These are phyloP conservation scores for Tieghemiomyces parasiticus DNA, from an alignment of 192 early-diverging fungal genomes.

Conservation along the genomic window DNA sequence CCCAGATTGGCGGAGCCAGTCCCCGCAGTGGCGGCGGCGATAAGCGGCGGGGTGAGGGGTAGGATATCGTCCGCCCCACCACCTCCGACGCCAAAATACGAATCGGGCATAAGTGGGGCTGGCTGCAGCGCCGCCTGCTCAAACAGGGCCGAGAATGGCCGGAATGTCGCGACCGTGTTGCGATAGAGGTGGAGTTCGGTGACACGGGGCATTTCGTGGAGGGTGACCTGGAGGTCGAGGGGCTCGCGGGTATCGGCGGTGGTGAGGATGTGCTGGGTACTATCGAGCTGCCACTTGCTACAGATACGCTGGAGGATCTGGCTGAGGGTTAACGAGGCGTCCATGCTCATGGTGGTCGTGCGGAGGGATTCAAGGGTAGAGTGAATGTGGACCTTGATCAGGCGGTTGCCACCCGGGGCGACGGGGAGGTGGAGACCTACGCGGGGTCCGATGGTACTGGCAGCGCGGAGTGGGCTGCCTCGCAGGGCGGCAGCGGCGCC, in stretches of 20 bases:
- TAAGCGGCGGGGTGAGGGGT: neutral
- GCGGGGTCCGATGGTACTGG: constrained; percentile 19
- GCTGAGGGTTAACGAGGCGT: constrained; percentile 50
- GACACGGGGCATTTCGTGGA: constrained; percentile 34
- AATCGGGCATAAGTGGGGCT: neutral
- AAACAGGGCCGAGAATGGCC: constrained; percentile 3
- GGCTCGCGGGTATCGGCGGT: constrained; percentile 61
- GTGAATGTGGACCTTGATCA: constrained; percentile 44
- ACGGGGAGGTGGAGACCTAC: constrained; percentile 16
- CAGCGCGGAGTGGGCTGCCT: constrained; percentile 17
- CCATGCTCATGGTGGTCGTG: constrained; percentile 75
- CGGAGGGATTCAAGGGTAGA: constrained; percentile 69
- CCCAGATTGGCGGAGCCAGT: no score
- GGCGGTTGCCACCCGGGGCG: constrained; percentile 17
- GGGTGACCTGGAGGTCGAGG: constrained; percentile 60
- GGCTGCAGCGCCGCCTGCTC: neutral
- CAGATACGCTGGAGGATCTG: constrained; percentile 78
- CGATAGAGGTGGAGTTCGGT: constrained; percentile 26
- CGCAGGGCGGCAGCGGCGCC: constrained; percentile 12
- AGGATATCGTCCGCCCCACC: neutral
- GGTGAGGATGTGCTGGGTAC: constrained; percentile 72
- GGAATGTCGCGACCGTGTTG: constrained; percentile 10
- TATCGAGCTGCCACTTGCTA: constrained; percentile 70
- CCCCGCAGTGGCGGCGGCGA: no score
- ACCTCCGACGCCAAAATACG: no score